These are phyloP conservation scores for Nidula microcarpa DNA, from an alignment of 768 basidiomycete species.

Conservation along the genomic window DNA sequence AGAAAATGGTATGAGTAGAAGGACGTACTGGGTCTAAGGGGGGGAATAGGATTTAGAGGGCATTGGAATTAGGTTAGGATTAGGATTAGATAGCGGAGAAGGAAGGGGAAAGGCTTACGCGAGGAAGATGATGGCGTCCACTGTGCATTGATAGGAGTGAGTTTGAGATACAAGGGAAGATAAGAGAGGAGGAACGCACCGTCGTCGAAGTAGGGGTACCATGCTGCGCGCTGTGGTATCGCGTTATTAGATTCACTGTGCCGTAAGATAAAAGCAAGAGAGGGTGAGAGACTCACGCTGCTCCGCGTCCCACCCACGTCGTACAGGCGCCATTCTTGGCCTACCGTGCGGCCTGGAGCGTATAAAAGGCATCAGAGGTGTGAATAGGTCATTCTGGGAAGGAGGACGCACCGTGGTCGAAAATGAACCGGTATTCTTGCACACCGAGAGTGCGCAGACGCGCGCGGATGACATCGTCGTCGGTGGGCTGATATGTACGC, in stretches of 20 bases:
- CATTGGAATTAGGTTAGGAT: background rate
- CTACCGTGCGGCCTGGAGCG: constrained; percentile 49
- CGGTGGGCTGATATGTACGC: constrained; percentile 63
- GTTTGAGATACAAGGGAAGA: background rate
- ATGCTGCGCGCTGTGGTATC: constrained; percentile 54
- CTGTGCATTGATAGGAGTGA: constrained; percentile 20
- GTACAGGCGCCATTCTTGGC: constrained; percentile 76
- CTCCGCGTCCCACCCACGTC: constrained; percentile 79
- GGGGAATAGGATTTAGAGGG: background rate
- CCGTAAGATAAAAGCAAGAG: constrained; percentile 1
- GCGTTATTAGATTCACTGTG: constrained; percentile 4
- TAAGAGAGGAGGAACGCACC: constrained; percentile 25
- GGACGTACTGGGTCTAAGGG: constrained; percentile 36
- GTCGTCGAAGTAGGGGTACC: constrained; percentile 83
- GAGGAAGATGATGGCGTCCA: constrained; percentile 83
- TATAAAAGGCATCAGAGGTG: background rate
- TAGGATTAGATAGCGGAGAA: background rate
- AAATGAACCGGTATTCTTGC: constrained; percentile 66
- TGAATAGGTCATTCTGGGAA: background rate
- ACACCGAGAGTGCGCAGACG: constrained; percentile 76
- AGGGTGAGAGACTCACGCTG: constrained; percentile 42
- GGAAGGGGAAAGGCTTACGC: constrained; percentile 35
- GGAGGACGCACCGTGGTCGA: constrained; percentile 54
- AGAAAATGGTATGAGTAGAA: background rate
- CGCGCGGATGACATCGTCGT: constrained; percentile 76